These are phyloP conservation scores for Phoma sp. DNA, from an alignment of 2,329 filamentous ascomycete species.

Conservation along the genomic window DNA sequence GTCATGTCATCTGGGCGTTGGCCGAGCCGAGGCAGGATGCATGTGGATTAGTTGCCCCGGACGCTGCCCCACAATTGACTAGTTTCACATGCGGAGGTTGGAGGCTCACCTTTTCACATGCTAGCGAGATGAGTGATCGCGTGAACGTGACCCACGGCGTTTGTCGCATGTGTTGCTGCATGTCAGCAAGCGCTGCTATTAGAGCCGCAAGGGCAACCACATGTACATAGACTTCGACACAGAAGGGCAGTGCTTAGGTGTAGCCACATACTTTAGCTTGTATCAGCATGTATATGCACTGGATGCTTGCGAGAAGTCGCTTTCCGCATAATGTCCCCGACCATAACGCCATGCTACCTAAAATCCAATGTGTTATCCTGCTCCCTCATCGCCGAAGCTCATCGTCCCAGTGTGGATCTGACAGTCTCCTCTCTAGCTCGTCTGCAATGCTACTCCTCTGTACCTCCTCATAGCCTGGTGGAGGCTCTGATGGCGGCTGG, in stretches of 20 bases:
- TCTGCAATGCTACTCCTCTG: conserved; percentile 81
- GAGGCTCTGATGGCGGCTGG: conserved; percentile 73
- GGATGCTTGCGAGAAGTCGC: neutral
- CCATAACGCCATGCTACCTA: conserved; percentile 40
- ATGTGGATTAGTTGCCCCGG: conserved; percentile 11
- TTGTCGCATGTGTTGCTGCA: conserved; percentile 2
- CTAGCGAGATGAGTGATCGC: neutral
- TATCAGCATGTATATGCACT: neutral
- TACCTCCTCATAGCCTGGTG: conserved; percentile 90
- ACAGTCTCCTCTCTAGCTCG: conserved; percentile 66
- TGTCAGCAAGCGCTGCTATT: neutral
- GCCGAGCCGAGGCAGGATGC: conserved; percentile 18
- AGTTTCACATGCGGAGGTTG: conserved; percentile 26
- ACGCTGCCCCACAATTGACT: conserved; percentile 8
- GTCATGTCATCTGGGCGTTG: conserved; percentile 18
- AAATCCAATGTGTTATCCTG: neutral
- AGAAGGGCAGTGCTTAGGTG: no score
- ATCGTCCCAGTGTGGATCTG: conserved; percentile 30
- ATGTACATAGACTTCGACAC: neutral
- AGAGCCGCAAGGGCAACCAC: no score
- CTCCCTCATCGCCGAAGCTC: conserved; percentile 15
- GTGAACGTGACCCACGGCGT: conserved; percentile 7
- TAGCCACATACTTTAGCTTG: neutral
- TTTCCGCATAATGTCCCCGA: conserved; percentile 20
- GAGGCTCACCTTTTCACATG: conserved; percentile 29